Percentiles rank a stretch among this genome's conserved stretches.
phyloP scores from a whole-genome alignment of 768 basidiomycete species.

The Pleurotus citrinopileatus region DNA sequence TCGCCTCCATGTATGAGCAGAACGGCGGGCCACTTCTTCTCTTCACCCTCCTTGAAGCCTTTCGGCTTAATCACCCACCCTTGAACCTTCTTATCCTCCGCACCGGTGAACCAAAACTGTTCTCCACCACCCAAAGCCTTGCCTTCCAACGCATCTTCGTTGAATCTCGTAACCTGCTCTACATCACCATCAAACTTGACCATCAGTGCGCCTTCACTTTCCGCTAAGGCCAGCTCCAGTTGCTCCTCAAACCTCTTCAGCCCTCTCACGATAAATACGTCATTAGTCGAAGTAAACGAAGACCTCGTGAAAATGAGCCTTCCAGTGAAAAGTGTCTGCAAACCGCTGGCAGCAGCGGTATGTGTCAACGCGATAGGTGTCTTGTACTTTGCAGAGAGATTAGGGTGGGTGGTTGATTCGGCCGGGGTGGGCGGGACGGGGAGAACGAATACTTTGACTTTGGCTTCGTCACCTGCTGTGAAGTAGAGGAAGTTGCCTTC shows the following conservation, averaged over 20 bases:
- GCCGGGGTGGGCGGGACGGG: constrained; percentile 62
- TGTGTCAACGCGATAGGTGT: constrained; percentile 60
- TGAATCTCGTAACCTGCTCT: constrained; percentile 64
- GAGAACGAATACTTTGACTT: constrained; percentile 69
- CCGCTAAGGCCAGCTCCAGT: no score
- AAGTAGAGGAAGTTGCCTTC: constrained; percentile 69
- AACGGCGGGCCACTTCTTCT: constrained; percentile 76
- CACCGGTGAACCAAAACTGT: constrained; percentile 90
- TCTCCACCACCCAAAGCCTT: constrained; percentile 65
- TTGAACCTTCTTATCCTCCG: constrained; percentile 70
- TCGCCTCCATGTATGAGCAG: constrained; percentile 79
- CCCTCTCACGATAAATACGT: constrained; percentile 63
- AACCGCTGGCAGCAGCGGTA: constrained; percentile 52
- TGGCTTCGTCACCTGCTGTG: constrained; percentile 76
- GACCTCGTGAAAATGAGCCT: constrained; percentile 71
- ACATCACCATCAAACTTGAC: constrained; percentile 31
- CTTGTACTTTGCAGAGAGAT: constrained; percentile 41
- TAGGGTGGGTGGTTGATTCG: constrained; percentile 50
- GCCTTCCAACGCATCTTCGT: constrained; percentile 47
- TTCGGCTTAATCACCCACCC: constrained; percentile 83
- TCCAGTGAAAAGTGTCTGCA: constrained; percentile 58
- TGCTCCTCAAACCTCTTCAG: constrained; percentile 28
- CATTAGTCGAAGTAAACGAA: constrained; percentile 77
- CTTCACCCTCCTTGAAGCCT: constrained; percentile 64
- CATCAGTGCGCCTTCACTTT: constrained; percentile 23